Evolutionary conservation across 73 alveolate genomes (phyloP), one percentile per base, ranked within the genome.

Genomic region (Paramecium biaurelia): DNA sequence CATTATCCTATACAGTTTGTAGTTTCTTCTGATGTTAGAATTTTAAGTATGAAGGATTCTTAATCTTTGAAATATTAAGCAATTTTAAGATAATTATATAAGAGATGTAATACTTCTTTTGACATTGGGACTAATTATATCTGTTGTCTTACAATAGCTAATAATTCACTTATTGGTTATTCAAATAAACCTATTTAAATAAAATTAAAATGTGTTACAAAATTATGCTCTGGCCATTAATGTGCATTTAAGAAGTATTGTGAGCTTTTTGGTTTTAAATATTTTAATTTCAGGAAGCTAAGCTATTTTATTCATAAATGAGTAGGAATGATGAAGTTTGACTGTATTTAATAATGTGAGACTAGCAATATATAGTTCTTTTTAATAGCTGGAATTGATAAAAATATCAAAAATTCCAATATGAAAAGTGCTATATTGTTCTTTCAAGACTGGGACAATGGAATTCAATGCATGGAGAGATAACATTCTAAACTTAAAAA

Each of bases 351-450:
- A 38, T 34, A 72, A 35, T 28, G 86, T 34, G 15, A 38, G 58
- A 35, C 86, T 72, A n/a, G 86, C 86, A 15, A 38, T 38, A 42
- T 35, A 72, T 35, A 35, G n/a, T 72, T 72, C 86, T 72, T 72
- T 72, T 21, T 30, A 23, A 20, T 30, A 32, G 63, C 45, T 72
- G 6, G 86, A 37, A 72, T 72, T 79, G n/a, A 79, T 41, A 45
- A 79, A 79, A 7, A 79, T 30, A 23, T 41, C 74, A 21, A 24
- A 79, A 18, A 79, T 63, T 32, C 84, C 90, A 5, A 79, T 23
- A 43, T 79, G 90, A 47, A 79, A 79, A 18, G 74, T 79, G 21
- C 8, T 12, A 43, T 38, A 42, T n/a, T 41, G 23, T 43, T 79
- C 70, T 24, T 79, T 45, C 49, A 79, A 20, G 15, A 23, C 26